Evolutionary conservation across 225 moss, liverwort and hornwort species (phyloP).

Genomic region (Sphagnum contortum): DNA sequence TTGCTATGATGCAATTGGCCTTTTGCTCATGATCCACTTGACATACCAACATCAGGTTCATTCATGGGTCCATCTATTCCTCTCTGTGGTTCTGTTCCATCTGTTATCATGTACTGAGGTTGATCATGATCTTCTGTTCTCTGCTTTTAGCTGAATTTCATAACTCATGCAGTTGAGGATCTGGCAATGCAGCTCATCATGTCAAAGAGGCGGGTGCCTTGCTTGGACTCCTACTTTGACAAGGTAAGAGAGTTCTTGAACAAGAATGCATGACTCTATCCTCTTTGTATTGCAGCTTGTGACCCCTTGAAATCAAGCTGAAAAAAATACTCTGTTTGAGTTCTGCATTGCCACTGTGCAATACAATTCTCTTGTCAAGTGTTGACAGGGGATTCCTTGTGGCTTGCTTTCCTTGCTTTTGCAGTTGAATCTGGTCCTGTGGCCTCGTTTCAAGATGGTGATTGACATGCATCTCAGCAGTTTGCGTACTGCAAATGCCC

Average conservation of each 20-base stretch:
- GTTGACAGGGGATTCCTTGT: too few species aligned
- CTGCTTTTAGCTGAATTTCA: too few species aligned
- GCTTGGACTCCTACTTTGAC: constrained; percentile 94
- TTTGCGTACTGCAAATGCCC: constrained; percentile 75
- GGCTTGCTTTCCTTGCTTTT: too few species aligned
- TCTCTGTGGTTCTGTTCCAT: not conserved
- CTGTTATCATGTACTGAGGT: not conserved
- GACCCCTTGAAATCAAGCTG: too few species aligned
- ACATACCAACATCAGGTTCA: constrained; percentile 94
- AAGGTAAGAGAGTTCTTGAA: constrained; percentile 40
- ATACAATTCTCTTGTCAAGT: too few species aligned
- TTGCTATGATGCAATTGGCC: constrained; percentile 96
- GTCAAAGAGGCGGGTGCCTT: constrained; percentile 97
- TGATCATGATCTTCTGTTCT: too few species aligned
- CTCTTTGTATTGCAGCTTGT: too few species aligned
- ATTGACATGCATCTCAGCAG: constrained; percentile 98
- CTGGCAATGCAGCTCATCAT: constrained; percentile 69
- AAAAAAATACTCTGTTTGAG: too few species aligned
- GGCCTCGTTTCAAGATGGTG: constrained; percentile 99
- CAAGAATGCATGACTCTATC: too few species aligned
- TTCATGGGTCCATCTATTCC: not conserved
- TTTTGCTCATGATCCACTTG: constrained; percentile 94
- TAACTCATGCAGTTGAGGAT: too few species aligned
- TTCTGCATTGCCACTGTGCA: too few species aligned
- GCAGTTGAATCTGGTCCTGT: constrained; percentile 78